A percentile compares a stretch with the other conserved stretches of the same genome.
Evolutionary conservation across 371 early-diverging fungal species (phyloP).

Genomic region (Mucor racemosus): DNA sequence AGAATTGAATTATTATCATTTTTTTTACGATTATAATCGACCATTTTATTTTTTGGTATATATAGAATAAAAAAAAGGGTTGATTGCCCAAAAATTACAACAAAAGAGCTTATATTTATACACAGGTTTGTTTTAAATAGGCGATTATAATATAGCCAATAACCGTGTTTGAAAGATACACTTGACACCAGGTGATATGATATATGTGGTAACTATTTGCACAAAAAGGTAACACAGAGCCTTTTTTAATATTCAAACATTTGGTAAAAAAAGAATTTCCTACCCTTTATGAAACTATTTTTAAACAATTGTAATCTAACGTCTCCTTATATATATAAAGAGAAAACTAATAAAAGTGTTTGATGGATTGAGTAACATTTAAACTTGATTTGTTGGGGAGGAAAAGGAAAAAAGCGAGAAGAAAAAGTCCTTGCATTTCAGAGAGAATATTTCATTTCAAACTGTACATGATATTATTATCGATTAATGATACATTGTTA

Average conservation of each 20-base stretch:
- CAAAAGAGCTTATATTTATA: background rate
- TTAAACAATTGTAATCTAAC: background rate
- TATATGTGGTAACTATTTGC: background rate
- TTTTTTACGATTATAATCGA: background rate
- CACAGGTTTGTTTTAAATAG: background rate
- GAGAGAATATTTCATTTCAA: constrained; percentile 3
- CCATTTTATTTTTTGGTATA: background rate
- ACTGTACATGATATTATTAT: background rate
- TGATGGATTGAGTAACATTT: background rate
- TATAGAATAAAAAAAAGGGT: constrained; percentile 2
- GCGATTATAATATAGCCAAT: constrained; percentile 5
- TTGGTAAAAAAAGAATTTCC: background rate
- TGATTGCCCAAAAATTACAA: background rate
- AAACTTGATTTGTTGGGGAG: background rate
- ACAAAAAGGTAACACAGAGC: background rate
- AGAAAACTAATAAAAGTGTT: background rate
- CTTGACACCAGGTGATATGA: constrained; percentile 18
- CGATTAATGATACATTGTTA: background rate
- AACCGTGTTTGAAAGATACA: background rate
- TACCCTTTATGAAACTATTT: background rate
- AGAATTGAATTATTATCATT: background rate
- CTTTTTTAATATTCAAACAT: background rate
- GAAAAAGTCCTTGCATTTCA: background rate
- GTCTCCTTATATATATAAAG: background rate
- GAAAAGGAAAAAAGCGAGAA: background rate